Evolutionary conservation across 495 filamentous ascomycete species (phyloP).

Genomic region (Aspergillus sclerotioniger): DNA sequence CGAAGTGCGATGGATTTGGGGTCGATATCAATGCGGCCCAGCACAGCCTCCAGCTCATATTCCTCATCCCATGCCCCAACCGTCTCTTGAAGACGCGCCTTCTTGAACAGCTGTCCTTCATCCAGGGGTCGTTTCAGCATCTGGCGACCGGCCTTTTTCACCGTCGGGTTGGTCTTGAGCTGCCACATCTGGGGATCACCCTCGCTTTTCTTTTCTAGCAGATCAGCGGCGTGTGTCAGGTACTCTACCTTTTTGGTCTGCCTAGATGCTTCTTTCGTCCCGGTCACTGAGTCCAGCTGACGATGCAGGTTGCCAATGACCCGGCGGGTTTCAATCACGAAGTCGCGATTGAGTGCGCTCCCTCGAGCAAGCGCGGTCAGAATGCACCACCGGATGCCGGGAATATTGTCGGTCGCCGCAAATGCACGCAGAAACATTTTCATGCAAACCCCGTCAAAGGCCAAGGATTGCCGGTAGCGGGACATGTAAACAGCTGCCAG

Average conservation of each 20-base stretch:
- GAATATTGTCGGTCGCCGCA: slow-evolving; percentile 25
- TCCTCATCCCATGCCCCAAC: slow-evolving; percentile 32
- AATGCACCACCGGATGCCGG: slow-evolving; percentile 45
- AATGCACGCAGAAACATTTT: slow-evolving; percentile 45
- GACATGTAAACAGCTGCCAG: slow-evolving; percentile 41
- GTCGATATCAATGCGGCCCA: slow-evolving; percentile 17
- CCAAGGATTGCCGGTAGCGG: slow-evolving; percentile 29
- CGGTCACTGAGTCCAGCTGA: background rate
- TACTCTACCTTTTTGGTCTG: slow-evolving; percentile 13
- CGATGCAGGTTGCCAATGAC: slow-evolving; percentile 23
- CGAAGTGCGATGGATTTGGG: slow-evolving; percentile 7
- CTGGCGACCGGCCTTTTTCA: slow-evolving; percentile 16
- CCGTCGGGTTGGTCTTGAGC: slow-evolving; percentile 3
- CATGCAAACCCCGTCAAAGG: slow-evolving; percentile 40
- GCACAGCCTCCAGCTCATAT: slow-evolving; percentile 27
- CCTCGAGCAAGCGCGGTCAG: slow-evolving; percentile 35
- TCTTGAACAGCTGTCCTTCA: slow-evolving; percentile 13
- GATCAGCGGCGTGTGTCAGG: slow-evolving; percentile 16
- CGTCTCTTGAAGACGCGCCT: slow-evolving; percentile 7
- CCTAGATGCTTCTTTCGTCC: slow-evolving; percentile 9
- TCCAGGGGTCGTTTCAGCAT: slow-evolving; percentile 17
- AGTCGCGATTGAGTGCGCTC: slow-evolving; percentile 27
- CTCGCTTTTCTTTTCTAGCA: slow-evolving; percentile 26
- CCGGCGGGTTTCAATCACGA: slow-evolving; percentile 35
- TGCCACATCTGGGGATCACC: slow-evolving; percentile 17